Conservation (phyloP, 179 eudicot species). For the Actinidia chinensis region DNA sequence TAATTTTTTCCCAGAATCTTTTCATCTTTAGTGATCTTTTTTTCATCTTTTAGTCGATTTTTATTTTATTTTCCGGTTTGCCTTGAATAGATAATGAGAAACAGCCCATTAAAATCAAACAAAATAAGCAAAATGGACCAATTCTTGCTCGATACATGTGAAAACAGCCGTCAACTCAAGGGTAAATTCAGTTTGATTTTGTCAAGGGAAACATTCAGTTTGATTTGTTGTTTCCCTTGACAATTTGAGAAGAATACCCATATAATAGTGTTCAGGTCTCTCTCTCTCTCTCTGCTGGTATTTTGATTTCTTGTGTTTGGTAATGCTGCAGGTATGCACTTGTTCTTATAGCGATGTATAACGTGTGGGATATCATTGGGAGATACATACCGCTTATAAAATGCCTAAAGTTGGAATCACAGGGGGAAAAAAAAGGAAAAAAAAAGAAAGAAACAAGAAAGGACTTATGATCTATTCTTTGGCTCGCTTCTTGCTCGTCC, state of each 20-base stretch:
- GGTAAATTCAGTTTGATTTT: too few species aligned
- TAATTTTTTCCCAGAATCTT: background rate
- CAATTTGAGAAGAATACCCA: background rate
- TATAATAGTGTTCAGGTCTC: background rate
- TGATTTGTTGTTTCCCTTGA: background rate
- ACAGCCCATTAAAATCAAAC: background rate
- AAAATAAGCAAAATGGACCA: background rate
- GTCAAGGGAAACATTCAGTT: too few species aligned
- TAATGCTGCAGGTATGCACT: slow-evolving; percentile 40
- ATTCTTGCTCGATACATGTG: background rate
- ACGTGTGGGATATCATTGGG: slow-evolving; percentile 49
- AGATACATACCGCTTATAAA: slow-evolving; percentile 40
- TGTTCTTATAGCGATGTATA: slow-evolving; percentile 47
- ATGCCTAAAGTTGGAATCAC: slow-evolving; percentile 35
- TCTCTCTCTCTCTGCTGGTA: background rate
- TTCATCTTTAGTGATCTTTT: background rate
- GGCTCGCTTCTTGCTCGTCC: too few species aligned
- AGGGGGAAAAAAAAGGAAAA: too few species aligned
- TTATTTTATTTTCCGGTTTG: background rate
- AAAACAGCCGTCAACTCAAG: too few species aligned
- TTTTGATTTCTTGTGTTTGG: background rate
- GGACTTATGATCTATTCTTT: too few species aligned
- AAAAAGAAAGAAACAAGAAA: too few species aligned
- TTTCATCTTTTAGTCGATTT: background rate
- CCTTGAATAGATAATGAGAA: background rate